Evolutionary conservation across 2,329 filamentous ascomycete species (phyloP).

Genomic region (Shiraia bambusicola): DNA sequence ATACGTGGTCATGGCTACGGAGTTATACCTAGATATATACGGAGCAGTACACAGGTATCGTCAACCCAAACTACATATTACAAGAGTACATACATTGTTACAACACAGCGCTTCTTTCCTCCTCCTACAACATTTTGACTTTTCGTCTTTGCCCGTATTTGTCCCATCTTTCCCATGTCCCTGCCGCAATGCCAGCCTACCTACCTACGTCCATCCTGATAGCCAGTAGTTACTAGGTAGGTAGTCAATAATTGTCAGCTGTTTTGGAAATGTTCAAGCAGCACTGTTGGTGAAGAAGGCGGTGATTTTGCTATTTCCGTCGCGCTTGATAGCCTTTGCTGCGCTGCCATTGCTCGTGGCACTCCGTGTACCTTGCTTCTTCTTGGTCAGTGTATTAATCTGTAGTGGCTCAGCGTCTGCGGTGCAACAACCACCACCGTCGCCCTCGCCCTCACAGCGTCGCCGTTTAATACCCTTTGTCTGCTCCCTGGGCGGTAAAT

Average conservation of each 20-base stretch:
- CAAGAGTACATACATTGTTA: no score
- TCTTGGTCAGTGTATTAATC: constrained; percentile 40
- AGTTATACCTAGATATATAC: no score
- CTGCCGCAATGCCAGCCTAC: no score
- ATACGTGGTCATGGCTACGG: no score
- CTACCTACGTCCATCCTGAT: no score
- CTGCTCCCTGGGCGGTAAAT: constrained; percentile 12
- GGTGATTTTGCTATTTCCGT: constrained; percentile 60
- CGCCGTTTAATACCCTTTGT: constrained; percentile 52
- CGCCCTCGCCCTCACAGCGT: constrained; percentile 40
- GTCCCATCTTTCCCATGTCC: no score
- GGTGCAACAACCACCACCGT: constrained; percentile 34
- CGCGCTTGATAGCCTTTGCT: constrained; percentile 47
- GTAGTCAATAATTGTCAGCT: no score
- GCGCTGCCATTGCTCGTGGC: constrained; percentile 58
- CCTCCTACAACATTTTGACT: neutral
- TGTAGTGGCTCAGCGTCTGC: constrained; percentile 37
- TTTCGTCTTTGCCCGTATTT: neutral
- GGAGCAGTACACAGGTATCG: no score
- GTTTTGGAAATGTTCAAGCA: no score
- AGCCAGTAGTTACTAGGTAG: no score
- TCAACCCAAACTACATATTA: constrained; percentile 5
- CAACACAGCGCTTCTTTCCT: no score
- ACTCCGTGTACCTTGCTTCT: constrained; percentile 53
- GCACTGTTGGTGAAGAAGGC: constrained; percentile 58